phyloP scores from a whole-genome alignment of 352 stramenopile species.

The Globisporangium yorkense region DNA sequence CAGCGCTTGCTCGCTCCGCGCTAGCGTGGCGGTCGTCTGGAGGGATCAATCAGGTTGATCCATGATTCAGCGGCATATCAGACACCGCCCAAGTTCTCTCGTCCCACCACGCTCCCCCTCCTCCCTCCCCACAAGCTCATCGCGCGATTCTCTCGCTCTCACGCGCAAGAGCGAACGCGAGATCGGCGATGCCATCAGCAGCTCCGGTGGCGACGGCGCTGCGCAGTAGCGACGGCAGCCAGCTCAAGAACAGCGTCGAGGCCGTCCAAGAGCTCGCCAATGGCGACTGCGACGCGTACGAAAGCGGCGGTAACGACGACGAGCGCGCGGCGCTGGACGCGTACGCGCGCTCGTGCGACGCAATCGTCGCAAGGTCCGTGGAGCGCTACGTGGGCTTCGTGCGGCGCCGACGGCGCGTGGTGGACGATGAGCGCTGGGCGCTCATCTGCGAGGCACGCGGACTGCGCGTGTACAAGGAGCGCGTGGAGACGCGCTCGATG shows the following conservation, averaged over 20 bases:
- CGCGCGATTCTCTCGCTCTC: neutral
- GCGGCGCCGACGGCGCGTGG: slow-evolving; percentile 25
- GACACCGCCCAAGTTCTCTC: neutral
- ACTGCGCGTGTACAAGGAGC: slow-evolving; percentile 52
- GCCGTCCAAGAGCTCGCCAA: neutral
- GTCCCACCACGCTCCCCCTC: neutral
- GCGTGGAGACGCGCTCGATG: slow-evolving; percentile 19
- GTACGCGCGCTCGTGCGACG: slow-evolving; percentile 43
- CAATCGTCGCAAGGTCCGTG: slow-evolving; percentile 48
- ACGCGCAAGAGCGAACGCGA: neutral
- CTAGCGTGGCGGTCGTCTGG: too few species aligned
- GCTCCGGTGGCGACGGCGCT: neutral
- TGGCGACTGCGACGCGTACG: neutral
- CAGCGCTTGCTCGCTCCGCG: too few species aligned
- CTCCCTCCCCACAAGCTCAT: neutral
- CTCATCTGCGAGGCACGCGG: slow-evolving; percentile 37
- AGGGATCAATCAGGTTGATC: neutral
- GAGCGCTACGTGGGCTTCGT: slow-evolving; percentile 43
- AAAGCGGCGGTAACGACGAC: neutral
- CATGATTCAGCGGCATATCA: neutral
- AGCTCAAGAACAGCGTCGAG: neutral
- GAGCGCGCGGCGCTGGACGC: slow-evolving; percentile 20
- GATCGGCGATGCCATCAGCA: neutral
- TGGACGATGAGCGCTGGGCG: slow-evolving; percentile 31
- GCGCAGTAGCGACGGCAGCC: neutral